Evolutionary conservation across 2,329 filamentous ascomycete genomes (phyloP).

Genomic region (Dactylellina sp.): DNA sequence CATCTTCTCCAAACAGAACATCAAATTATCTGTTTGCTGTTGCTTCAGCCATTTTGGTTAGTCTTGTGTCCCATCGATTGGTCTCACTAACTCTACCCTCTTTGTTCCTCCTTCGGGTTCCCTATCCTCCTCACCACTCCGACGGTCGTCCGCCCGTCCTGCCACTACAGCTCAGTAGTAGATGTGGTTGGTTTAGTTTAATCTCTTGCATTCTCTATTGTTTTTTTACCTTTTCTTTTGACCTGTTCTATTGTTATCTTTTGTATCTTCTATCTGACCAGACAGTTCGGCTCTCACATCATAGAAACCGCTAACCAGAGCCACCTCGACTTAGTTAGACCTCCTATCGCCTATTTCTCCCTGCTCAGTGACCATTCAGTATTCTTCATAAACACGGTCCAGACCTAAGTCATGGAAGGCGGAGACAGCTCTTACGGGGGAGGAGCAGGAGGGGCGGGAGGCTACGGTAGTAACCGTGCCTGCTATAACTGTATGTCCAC

Average conservation of each 20-base stretch:
- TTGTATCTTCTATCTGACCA: too few species aligned
- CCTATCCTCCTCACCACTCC: too few species aligned
- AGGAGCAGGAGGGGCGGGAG: not conserved
- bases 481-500: constrained; percentile 69
- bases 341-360: not conserved
- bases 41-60: not conserved
- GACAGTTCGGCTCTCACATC: not conserved
- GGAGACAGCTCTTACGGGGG: constrained; percentile 36
- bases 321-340: not conserved
- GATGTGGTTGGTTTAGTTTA: too few species aligned
- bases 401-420: constrained; percentile 65
- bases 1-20: not conserved
- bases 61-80: not conserved
- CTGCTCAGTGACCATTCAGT: too few species aligned
- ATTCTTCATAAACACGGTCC: constrained; percentile 62
- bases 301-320: constrained; percentile 2
- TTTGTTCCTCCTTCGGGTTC: not conserved
- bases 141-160: too few species aligned
- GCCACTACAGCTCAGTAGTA: too few species aligned
- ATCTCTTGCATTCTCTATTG: too few species aligned
- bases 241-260: too few species aligned
- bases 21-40: not conserved
- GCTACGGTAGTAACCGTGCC: constrained; percentile 63
- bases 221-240: too few species aligned
- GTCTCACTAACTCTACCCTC: not conserved